Evolutionary conservation across 306 rosid species (phyloP).

Genomic region (Vicia villosa): DNA sequence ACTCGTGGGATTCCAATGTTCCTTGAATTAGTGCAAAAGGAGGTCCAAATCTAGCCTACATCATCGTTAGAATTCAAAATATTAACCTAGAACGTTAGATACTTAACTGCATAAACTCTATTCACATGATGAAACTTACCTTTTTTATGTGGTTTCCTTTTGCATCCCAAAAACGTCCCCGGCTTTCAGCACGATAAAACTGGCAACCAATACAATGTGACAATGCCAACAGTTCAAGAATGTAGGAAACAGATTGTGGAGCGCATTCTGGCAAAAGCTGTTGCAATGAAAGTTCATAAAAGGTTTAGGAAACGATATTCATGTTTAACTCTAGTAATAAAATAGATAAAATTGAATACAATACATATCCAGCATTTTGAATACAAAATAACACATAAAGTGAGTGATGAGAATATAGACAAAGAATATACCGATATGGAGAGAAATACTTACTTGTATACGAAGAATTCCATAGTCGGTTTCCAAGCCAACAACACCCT

Average conservation of each 20-base stretch:
- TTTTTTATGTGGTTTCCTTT: conserved; percentile 71
- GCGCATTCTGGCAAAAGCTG: conserved; percentile 94
- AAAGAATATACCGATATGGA: conserved; percentile 2
- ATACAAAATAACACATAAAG: conserved; percentile 7
- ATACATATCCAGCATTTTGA: conserved; percentile 6
- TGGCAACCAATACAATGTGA: conserved; percentile 81
- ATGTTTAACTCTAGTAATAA: conserved; percentile 11
- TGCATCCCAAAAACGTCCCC: conserved; percentile 71
- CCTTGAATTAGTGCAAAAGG: conserved; percentile 60
- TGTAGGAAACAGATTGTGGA: conserved; percentile 72
- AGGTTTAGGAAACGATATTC: conserved; percentile 13
- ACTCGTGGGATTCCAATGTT: conserved; percentile 47
- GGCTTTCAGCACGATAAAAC: conserved; percentile 77
- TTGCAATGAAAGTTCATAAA: conserved; percentile 34
- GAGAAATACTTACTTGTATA: conserved; percentile 58
- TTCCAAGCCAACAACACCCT: conserved; percentile 80
- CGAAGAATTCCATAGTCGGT: conserved; percentile 74
- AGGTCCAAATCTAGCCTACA: conserved; percentile 52
- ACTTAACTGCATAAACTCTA: background rate
- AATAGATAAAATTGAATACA: background rate
- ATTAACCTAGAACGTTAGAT: conserved; percentile 3
- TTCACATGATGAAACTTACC: conserved; percentile 46
- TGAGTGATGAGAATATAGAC: conserved; percentile 18
- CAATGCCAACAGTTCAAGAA: conserved; percentile 69
- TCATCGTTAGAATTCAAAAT: conserved; percentile 33